Evolutionary conservation across 2,329 filamentous ascomycete genomes (phyloP).

Genomic region (Aspergillus thermomutatus): DNA sequence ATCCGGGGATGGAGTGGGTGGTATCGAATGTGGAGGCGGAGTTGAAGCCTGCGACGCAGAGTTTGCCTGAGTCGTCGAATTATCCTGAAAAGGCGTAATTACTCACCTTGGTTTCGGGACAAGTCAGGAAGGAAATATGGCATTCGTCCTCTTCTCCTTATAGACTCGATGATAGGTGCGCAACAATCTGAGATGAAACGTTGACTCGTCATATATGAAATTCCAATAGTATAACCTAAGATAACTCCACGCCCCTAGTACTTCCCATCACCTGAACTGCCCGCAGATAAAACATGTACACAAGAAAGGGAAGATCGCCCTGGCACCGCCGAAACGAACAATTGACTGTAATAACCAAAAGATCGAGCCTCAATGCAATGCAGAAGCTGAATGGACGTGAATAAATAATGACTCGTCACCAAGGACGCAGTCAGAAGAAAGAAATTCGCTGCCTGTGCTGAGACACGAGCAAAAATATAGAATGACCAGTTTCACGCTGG

Average conservation of each 20-base stretch:
- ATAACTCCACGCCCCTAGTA: background rate
- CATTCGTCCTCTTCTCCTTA: background rate
- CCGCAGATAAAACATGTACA: background rate
- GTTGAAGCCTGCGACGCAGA: constrained; percentile 25
- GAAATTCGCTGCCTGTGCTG: background rate
- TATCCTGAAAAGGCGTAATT: constrained; percentile 13
- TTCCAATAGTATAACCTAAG: background rate
- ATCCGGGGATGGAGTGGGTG: constrained; percentile 70
- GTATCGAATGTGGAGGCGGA: constrained; percentile 51
- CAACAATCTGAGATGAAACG: background rate
- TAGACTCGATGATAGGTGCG: background rate
- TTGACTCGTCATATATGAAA: background rate
- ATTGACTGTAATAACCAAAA: background rate
- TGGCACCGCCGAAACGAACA: background rate
- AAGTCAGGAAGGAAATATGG: background rate
- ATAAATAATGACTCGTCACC: background rate
- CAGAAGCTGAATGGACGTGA: background rate
- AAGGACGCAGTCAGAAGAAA: background rate
- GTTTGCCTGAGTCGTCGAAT: constrained; percentile 13
- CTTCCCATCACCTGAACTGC: background rate
- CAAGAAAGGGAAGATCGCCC: background rate
- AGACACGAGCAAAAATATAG: background rate
- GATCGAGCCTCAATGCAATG: background rate
- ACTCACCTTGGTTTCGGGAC: background rate
- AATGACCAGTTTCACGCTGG: background rate